These are phyloP conservation scores for Cladosporium velox DNA, from an alignment of 2,329 filamentous ascomycete species.

Conservation along the genomic window DNA sequence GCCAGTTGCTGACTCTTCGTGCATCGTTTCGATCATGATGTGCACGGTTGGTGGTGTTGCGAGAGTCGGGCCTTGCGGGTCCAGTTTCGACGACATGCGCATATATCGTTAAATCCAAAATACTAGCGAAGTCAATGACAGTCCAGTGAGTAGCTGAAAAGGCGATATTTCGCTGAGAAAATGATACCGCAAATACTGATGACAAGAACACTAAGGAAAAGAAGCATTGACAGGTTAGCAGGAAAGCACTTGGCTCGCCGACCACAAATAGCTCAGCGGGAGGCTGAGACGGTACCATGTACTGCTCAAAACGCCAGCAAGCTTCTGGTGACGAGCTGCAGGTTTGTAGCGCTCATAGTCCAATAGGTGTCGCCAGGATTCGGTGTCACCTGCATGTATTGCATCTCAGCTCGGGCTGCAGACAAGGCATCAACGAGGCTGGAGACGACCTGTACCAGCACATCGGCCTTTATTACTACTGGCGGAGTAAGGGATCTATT, in stretches of 20 bases:
- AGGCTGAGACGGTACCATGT: neutral
- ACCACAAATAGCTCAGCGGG: neutral
- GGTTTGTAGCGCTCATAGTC: no score
- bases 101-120: neutral
- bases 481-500: neutral
- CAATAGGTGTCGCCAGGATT: no score
- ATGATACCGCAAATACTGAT: neutral
- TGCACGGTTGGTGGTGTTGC: neutral
- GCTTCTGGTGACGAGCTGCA: no score
- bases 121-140: neutral
- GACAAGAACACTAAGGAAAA: neutral
- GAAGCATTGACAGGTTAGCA: neutral
- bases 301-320: neutral
- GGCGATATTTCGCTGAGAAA: neutral
- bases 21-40: neutral
- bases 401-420: no score
- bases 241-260: neutral
- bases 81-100: neutral
- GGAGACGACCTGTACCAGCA: neutral
- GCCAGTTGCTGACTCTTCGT: neutral
- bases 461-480: neutral
- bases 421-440: no score
- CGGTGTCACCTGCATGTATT: no score
- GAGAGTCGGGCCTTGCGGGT: neutral
- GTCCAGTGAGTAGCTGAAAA: neutral